phyloP scores from a whole-genome alignment of 2,329 filamentous ascomycete species.

The Penicillium sclerotiorum region DNA sequence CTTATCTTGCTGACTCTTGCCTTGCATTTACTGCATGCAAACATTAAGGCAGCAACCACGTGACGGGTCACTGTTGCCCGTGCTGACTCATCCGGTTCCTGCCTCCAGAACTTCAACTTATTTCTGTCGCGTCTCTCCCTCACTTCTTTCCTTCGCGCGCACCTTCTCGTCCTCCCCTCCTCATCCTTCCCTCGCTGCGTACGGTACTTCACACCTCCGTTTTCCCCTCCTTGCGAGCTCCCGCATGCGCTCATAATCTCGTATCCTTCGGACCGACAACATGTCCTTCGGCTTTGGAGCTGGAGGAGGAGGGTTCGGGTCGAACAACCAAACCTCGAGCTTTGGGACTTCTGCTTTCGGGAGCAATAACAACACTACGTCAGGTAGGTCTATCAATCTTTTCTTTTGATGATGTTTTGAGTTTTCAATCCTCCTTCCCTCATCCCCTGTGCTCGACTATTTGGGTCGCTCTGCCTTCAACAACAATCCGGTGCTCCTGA shows the following conservation, averaged over 20 bases:
- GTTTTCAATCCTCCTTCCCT: constrained; percentile 2
- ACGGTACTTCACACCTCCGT: too few species aligned
- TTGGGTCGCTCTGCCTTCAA: constrained; percentile 17
- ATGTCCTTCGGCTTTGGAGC: constrained; percentile 50
- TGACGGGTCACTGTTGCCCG: constrained; percentile 22
- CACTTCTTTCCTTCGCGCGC: constrained; percentile 24
- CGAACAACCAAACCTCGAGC: constrained; percentile 52
- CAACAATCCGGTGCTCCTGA: constrained; percentile 31
- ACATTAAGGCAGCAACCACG: constrained; percentile 22
- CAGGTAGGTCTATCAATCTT: constrained; percentile 38
- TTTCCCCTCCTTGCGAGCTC: too few species aligned
- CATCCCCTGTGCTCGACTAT: background rate
- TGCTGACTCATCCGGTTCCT: constrained; percentile 22
- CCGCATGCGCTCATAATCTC: constrained; percentile 31
- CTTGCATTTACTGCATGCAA: too few species aligned
- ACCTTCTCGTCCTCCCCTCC: constrained; percentile 8
- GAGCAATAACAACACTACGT: constrained; percentile 35
- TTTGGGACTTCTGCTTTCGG: constrained; percentile 39
- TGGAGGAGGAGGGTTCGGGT: constrained; percentile 63
- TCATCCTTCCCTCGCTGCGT: constrained; percentile 9
- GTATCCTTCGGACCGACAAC: constrained; percentile 28
- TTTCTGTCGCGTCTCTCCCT: constrained; percentile 30
- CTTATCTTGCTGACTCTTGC: too few species aligned
- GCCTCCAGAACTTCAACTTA: constrained; percentile 22
- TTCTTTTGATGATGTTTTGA: constrained; percentile 5